Percentiles rank a stretch among this genome's conserved stretches.
phyloP scores from a whole-genome alignment of 257 asterid species.

The Dorcoceras hygrometricum region DNA sequence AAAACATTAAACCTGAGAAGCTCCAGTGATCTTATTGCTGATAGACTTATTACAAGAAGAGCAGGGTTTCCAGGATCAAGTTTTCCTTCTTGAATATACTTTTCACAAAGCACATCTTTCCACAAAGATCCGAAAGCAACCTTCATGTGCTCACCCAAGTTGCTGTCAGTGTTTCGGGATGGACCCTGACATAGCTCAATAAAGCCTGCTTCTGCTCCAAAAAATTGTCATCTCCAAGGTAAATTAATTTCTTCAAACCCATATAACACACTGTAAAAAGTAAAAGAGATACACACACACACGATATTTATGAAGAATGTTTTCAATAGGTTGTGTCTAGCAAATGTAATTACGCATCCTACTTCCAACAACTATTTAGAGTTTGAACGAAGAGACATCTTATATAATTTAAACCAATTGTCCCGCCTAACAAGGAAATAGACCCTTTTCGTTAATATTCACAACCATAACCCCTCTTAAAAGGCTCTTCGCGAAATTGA shows the following conservation, averaged over 20 bases:
- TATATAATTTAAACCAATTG: too few species aligned
- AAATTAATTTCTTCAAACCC: constrained; percentile 20
- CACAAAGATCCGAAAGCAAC: constrained; percentile 73
- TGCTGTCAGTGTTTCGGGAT: constrained; percentile 28
- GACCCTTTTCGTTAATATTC: too few species aligned
- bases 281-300: background rate
- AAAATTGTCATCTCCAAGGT: background rate
- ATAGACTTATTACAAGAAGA: constrained; percentile 70
- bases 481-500: too few species aligned
- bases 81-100: constrained; percentile 51
- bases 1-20: constrained; percentile 62
- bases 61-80: constrained; percentile 83
- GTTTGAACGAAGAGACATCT: too few species aligned
- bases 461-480: too few species aligned
- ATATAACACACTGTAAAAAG: constrained; percentile 1
- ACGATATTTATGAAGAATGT: too few species aligned
- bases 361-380: too few species aligned
- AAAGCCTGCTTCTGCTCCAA: constrained; percentile 51
- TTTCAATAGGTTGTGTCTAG: too few species aligned
- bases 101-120: constrained; percentile 60
- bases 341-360: too few species aligned
- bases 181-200: constrained; percentile 48
- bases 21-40: constrained; percentile 80
- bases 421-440: too few species aligned
- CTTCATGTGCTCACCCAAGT: constrained; percentile 62